A percentile compares a stretch with the other conserved stretches of the same genome.
Conservation (phyloP, 1,139 yeast genomes). For the Blastobotrys apis region DNA sequence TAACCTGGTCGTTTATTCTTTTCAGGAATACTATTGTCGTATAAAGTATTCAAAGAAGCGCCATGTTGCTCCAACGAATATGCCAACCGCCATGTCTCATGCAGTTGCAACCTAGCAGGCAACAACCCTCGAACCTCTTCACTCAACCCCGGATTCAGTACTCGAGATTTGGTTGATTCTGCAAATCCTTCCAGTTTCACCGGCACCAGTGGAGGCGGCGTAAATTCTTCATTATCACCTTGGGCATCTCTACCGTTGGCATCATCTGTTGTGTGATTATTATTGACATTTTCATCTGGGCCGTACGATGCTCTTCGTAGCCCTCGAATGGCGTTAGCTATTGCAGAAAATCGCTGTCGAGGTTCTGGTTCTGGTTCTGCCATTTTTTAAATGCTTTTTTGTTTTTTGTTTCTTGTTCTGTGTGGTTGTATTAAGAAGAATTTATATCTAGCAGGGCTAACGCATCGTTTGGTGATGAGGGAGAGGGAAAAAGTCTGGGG, state of each 20-base stretch:
- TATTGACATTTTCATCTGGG: not conserved
- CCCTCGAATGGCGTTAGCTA: constrained; percentile 11
- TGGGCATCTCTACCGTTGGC: not conserved
- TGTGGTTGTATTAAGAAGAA: no score
- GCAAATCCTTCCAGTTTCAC: constrained; percentile 54
- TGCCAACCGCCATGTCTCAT: constrained; percentile 68
- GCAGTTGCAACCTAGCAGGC: constrained; percentile 74
- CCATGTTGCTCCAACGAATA: constrained; percentile 93
- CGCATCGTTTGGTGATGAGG: no score
- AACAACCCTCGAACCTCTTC: constrained; percentile 66
- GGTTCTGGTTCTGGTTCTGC: not conserved
- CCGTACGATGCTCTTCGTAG: constrained; percentile 6
- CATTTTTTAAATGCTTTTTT: not conserved
- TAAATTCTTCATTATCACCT: constrained; percentile 10
- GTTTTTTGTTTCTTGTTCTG: not conserved
- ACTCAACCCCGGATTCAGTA: constrained; percentile 60
- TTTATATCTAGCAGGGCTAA: no score
- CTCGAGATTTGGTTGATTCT: constrained; percentile 49
- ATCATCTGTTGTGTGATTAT: no score
- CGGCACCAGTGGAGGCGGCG: constrained; percentile 44
- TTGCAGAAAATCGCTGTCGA: constrained; percentile 9
- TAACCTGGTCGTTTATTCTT: constrained; percentile 55
- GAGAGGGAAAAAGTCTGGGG: no score
- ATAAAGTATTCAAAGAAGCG: constrained; percentile 75
- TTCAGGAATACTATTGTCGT: constrained; percentile 39